Base-by-base conservation (phyloP, 2,329 filamentous ascomycete species). In the Hymenoscyphus linearis region DNA sequence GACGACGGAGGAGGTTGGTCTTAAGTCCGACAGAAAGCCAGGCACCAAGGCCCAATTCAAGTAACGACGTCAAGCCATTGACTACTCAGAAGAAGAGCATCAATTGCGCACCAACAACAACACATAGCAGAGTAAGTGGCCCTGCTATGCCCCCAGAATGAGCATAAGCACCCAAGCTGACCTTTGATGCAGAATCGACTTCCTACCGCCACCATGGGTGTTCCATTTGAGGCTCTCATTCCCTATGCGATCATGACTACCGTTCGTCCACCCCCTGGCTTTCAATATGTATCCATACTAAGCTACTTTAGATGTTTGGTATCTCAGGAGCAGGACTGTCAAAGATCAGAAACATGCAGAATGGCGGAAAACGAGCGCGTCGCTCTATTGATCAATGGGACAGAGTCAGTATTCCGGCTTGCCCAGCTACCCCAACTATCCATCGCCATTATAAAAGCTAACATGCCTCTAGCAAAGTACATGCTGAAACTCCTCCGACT, bases 351-450 rank as follows among this genome's bases (percentile, higher is more conserved):
- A 69, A 72, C 60, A 70, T 74, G 69, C 71, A 74, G 63, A 76
- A 76, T 58, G 75, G 74, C 35, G 73, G 74, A 55, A 76, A 76
- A 68, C 70, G 73, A 62, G 71, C 68, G 52, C 70, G 75, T 62
- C 74, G 73, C 66, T 75, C 73, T 53, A 61, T 76, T 53, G 75
- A 76, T 70, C 68, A 69, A 61, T 77, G 75, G 75, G 75, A 77
- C 68, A 73, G 68, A 67, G 75, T 77, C 63, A 70, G 71, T 63
- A 50, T 44, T 44, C 57, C 54, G 44, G 35, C 52, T 16, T 25
- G 18, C 6, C n/a, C 37, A 25, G 26, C 50, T 12, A 53, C 40
- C 57, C n/a, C 37, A 25, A 25, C 50, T 12, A 53, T 36, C 57
- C 50, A 36, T 47, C 9, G 27, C 40, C 14, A 26, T 57, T 57